A percentile compares a stretch with the other conserved stretches of the same genome.
These are phyloP conservation scores for Cadophora sp. DNA, from an alignment of 2,329 filamentous ascomycete genomes.

Conservation along the genomic window DNA sequence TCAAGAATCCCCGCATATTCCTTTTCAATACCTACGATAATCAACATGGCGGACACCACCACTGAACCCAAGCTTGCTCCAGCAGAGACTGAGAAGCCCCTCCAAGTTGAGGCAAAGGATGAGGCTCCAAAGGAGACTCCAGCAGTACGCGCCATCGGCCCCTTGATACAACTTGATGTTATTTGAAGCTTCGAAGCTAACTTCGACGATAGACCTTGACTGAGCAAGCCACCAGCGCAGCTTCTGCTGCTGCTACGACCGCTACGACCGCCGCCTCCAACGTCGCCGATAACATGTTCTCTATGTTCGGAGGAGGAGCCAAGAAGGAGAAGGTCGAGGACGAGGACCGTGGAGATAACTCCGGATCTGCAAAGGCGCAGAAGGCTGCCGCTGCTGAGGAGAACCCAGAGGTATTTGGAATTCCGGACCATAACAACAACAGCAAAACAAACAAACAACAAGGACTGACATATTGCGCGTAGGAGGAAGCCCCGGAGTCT, in stretches of 20 bases:
- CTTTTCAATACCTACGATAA: constrained; percentile 25
- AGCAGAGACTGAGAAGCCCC: constrained; percentile 51
- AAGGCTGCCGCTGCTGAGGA: constrained; percentile 56
- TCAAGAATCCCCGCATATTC: constrained; percentile 19
- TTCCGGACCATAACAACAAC: constrained; percentile 13
- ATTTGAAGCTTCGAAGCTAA: constrained; percentile 26
- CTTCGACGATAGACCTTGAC: constrained; percentile 40
- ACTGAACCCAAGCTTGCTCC: constrained; percentile 48
- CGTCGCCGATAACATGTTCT: constrained; percentile 76
- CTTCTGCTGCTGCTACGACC: constrained; percentile 49
- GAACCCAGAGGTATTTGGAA: constrained; percentile 44
- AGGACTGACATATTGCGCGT: constrained; percentile 30
- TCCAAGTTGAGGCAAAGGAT: constrained; percentile 33
- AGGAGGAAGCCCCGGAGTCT: constrained; percentile 82
- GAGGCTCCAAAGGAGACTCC: constrained; percentile 36
- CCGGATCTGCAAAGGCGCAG: constrained; percentile 85
- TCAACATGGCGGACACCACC: constrained; percentile 45
- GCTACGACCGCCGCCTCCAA: constrained; percentile 50
- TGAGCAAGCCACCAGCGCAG: constrained; percentile 46
- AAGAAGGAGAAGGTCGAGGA: constrained; percentile 96
- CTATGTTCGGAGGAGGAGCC: constrained; percentile 97
- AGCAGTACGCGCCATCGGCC: constrained; percentile 34
- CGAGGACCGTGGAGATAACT: constrained; percentile 83
- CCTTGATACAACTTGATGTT: not conserved
- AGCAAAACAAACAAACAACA: constrained; percentile 14